Conservation (phyloP, 768 basidiomycete genomes). For the Austroboletus eburneus region DNA sequence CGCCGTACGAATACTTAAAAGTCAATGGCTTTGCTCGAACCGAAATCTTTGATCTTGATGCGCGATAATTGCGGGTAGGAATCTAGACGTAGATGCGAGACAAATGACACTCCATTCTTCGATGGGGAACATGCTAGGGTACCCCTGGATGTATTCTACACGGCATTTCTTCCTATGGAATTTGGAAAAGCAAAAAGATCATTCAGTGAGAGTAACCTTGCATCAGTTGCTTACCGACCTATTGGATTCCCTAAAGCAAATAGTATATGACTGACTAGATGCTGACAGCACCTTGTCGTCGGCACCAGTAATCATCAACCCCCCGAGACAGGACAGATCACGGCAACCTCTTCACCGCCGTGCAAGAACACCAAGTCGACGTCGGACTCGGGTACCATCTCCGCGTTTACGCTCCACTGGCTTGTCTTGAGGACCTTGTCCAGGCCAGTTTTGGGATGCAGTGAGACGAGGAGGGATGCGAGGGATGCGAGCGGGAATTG, state of each 20-base stretch:
- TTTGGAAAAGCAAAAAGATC: too few relatives aligned
- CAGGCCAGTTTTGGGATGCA: constrained; percentile 50
- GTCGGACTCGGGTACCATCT: constrained; percentile 68
- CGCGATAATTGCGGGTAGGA: too few relatives aligned
- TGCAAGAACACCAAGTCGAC: constrained; percentile 37
- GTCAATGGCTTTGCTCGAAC: constrained; percentile 50
- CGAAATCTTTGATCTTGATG: too few relatives aligned
- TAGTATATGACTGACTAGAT: too few relatives aligned
- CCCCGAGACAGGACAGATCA: constrained; percentile 81
- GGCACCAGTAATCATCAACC: constrained; percentile 37
- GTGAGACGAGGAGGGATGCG: constrained; percentile 45
- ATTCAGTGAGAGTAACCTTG: too few relatives aligned
- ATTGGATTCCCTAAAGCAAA: too few relatives aligned
- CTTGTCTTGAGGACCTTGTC: constrained; percentile 53
- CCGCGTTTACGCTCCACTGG: constrained; percentile 77
- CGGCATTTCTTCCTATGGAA: too few relatives aligned
- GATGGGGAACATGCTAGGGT: constrained; percentile 39
- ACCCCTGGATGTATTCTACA: too few relatives aligned
- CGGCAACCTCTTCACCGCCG: constrained; percentile 74
- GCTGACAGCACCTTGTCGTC: neutral
- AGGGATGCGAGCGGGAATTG: constrained; percentile 47
- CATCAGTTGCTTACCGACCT: too few relatives aligned
- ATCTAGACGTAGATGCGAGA: neutral
- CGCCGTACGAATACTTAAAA: constrained; percentile 56
- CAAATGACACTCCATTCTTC: constrained; percentile 50